Conservation (phyloP, 176 grass and related monocot species). For the Paspalum vaginatum region DNA sequence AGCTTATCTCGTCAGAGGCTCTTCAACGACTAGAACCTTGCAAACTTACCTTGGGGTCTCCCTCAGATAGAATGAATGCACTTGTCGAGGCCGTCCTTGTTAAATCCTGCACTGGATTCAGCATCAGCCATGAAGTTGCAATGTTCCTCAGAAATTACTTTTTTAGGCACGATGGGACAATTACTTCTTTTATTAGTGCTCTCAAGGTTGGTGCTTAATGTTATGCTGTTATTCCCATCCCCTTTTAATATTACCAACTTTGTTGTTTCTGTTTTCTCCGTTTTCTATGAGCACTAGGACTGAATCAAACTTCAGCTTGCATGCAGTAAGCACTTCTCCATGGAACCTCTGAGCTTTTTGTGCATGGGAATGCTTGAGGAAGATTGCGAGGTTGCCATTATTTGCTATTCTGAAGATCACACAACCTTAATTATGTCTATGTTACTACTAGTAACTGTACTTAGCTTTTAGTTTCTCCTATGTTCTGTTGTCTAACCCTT, state of each 20-base stretch:
- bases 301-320: slow-evolving; percentile 68
- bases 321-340: slow-evolving; percentile 81
- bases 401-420: slow-evolving; percentile 27
- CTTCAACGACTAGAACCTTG: slow-evolving; percentile 73
- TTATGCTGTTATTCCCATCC: slow-evolving; percentile 6
- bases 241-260: slow-evolving; percentile 21
- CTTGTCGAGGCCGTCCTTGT: slow-evolving; percentile 82
- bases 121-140: slow-evolving; percentile 68
- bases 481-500: not conserved
- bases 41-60: slow-evolving; percentile 71
- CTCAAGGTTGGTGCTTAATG: slow-evolving; percentile 66
- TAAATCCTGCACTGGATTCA: slow-evolving; percentile 60
- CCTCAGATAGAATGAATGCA: slow-evolving; percentile 83
- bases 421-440: slow-evolving; percentile 17
- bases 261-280: slow-evolving; percentile 33
- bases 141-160: slow-evolving; percentile 91
- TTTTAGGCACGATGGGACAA: slow-evolving; percentile 81
- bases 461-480: slow-evolving; percentile 5
- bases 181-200: slow-evolving; percentile 88
- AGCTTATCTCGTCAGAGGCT: slow-evolving; percentile 74
- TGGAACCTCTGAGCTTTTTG: slow-evolving; percentile 84
- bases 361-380: slow-evolving; percentile 66
- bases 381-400: slow-evolving; percentile 63
- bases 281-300: slow-evolving; percentile 23
- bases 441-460: slow-evolving; percentile 10